Conservation (phyloP, 2,329 filamentous ascomycete species). For the Neofusicoccum cordaticola region DNA sequence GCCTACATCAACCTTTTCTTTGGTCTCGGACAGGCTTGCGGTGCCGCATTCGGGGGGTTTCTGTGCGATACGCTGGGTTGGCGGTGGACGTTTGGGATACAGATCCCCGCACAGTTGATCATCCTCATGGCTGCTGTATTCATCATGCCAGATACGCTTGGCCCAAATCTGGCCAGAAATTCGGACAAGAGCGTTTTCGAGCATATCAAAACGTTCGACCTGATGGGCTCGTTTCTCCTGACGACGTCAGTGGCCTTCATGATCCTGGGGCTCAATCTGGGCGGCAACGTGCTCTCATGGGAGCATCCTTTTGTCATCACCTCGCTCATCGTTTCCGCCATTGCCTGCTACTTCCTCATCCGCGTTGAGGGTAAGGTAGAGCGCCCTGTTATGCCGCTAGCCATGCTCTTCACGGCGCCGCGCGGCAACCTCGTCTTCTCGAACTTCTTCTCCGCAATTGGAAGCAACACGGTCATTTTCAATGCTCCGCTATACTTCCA, state of each 20-base stretch:
- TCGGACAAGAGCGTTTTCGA: conserved; percentile 42
- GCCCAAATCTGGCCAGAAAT: conserved; percentile 42
- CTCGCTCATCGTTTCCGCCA: conserved; percentile 42
- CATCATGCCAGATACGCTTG: conserved; percentile 45
- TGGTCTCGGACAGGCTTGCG: conserved; percentile 52
- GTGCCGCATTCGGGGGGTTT: conserved; percentile 67
- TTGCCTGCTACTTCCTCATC: conserved; percentile 42
- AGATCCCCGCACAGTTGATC: conserved; percentile 49
- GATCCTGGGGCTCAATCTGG: conserved; percentile 52
- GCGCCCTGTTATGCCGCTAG: conserved; percentile 51
- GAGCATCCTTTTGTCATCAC: conserved; percentile 49
- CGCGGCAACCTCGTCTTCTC: conserved; percentile 50
- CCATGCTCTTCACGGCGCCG: conserved; percentile 46
- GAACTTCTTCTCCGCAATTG: conserved; percentile 51
- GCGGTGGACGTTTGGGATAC: conserved; percentile 65
- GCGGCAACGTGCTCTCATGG: conserved; percentile 53
- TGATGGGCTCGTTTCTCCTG: conserved; percentile 48
- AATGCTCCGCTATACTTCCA: conserved; percentile 68
- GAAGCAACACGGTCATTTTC: conserved; percentile 60
- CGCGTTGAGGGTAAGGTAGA: conserved; percentile 36
- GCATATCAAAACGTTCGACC: conserved; percentile 49
- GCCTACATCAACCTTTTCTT: conserved; percentile 66
- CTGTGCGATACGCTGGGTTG: conserved; percentile 70
- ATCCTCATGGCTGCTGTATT: conserved; percentile 43
- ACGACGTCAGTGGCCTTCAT: conserved; percentile 47